Conservation (phyloP, 2,329 filamentous ascomycete species). For the Grosmannia clavigera region DNA sequence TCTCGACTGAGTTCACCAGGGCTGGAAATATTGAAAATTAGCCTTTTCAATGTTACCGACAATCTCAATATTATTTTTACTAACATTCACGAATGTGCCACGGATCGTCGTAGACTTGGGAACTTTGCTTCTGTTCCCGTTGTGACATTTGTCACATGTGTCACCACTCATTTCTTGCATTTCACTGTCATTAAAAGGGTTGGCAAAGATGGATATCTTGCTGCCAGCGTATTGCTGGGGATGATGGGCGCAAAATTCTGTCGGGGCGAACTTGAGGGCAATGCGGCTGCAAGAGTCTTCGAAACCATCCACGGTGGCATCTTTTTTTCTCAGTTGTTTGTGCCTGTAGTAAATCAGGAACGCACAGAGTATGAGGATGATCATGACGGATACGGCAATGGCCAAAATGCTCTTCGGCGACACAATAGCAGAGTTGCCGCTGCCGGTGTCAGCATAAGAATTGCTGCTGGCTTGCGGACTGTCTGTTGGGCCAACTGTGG, state of each 20-base stretch:
- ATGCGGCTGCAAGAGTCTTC: not conserved
- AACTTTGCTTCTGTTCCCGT: not conserved
- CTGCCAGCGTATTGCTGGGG: not conserved
- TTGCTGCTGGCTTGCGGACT: not conserved
- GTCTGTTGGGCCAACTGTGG: not conserved
- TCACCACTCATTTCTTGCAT: not conserved
- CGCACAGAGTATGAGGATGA: not conserved
- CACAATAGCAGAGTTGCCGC: not conserved
- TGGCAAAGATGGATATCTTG: not conserved
- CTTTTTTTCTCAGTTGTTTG: not conserved
- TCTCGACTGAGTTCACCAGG: too few relatives aligned
- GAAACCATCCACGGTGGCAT: not conserved
- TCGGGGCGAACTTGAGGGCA: not conserved
- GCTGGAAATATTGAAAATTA: too few relatives aligned
- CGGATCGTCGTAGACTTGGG: too few relatives aligned
- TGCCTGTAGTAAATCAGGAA: not conserved
- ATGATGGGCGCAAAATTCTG: not conserved
- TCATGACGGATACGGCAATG: not conserved
- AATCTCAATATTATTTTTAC: too few relatives aligned
- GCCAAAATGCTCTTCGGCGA: not conserved
- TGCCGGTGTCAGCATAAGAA: not conserved
- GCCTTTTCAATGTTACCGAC: too few relatives aligned
- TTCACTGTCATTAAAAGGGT: not conserved
- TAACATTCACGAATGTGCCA: too few relatives aligned
- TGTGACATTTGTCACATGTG: not conserved